Evolutionary conservation across 495 filamentous ascomycete genomes (phyloP), one percentile per base, ranked within the genome.

Genomic region (Tuber microsphaerosporum): DNA sequence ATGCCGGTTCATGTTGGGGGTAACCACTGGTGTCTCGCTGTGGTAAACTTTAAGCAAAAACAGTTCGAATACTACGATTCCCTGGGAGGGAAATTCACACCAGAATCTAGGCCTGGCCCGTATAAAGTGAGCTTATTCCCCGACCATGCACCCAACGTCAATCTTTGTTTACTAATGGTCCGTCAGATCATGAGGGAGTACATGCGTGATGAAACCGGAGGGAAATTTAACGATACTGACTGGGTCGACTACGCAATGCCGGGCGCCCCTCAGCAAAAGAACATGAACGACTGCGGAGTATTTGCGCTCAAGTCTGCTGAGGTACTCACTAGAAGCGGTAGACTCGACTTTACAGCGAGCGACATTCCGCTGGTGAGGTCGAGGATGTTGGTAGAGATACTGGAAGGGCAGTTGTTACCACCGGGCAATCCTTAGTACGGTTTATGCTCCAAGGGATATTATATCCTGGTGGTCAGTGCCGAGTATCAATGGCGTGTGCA

Each of bases 31-130:
- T 74, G 72, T 37, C 71, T 83, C 26, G 79, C 74, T 20, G 79
- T 83, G 16, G 81, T 75, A 20, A 83, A 81, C 34, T 76, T 75
- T 46, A 81, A 75, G 68, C n/a, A 74, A 41, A 81, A 74, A 70
- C 75, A 79, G 46, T 74, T 83, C 26, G 81, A 83, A 65, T 76
- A 76, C 31, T 83, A 79, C 20, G 81, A 83, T 81, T 83, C 81
- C 2, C 26, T 82, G 19, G 72, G 75, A 20, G 73, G 71, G 16
- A 71, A 71, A 31, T 69, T 56, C 42, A 44, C 39, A 7, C 51
- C 72, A 1, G 22, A 73, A 17, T 6, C 41, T 2, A 74, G 26
- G 61, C 51, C 76, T 8, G 9, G 5, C 43, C 46, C 44, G 10
- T 81, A 70, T 14, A 34, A 22, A 45, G 79, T 81, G 74, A 45